A percentile compares a stretch with the other conserved stretches of the same genome.
phyloP scores from a whole-genome alignment of 78 protist species.

The Dictyostelium discoideum region DNA sequence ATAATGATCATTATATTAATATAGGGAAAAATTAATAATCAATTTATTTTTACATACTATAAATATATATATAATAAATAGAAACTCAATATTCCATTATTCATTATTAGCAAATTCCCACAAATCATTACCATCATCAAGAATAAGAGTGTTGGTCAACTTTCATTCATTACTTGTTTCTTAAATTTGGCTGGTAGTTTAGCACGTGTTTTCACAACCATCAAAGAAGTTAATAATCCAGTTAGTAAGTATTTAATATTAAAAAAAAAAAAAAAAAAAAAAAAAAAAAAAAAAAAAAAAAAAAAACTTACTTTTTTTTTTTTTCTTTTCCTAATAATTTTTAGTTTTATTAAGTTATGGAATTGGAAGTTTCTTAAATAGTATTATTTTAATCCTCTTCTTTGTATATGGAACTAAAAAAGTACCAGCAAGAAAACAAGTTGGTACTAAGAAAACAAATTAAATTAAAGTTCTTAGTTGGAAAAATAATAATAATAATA shows the following conservation, averaged over 20 bases:
- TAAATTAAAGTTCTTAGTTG: not conserved
- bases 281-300: no score
- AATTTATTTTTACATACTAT: not conserved
- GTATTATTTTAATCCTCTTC: constrained; percentile 74
- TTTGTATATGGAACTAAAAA: constrained; percentile 78
- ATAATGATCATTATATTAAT: not conserved
- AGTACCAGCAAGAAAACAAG: constrained; percentile 36
- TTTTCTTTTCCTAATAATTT: no score
- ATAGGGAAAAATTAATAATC: not conserved
- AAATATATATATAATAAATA: not conserved
- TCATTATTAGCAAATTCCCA: constrained; percentile 60
- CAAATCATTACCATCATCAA: constrained; percentile 73
- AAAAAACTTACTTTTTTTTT: not conserved
- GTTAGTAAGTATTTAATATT: constrained; percentile 6
- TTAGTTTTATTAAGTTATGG: constrained; percentile 54
- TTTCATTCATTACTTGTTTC: constrained; percentile 81
- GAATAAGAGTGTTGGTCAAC: constrained; percentile 83
- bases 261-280: no score
- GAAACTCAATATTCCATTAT: constrained; percentile 27
- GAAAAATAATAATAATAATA: not conserved
- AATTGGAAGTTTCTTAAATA: constrained; percentile 59
- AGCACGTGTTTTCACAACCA: constrained; percentile 92
- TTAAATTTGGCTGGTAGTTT: constrained; percentile 86
- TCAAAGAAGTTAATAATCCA: constrained; percentile 78
- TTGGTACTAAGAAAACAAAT: constrained; percentile 1